phyloP scores from a whole-genome alignment of 2,329 filamentous ascomycete species.

The Orbilia oligospora region DNA sequence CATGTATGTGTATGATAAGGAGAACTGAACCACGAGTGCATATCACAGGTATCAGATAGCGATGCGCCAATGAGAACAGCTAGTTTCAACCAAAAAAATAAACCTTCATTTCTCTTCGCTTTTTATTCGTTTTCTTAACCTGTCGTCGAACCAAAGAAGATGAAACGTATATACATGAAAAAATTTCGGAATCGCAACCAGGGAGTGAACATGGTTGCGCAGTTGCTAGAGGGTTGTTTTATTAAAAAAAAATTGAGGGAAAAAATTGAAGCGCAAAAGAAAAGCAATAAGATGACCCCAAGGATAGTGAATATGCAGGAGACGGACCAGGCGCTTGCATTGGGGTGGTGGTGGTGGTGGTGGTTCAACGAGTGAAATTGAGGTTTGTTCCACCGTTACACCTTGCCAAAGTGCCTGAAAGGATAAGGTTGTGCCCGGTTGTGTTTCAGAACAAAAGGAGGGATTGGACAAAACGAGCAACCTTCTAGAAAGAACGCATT shows the following conservation, averaged over 20 bases:
- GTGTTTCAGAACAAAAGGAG: constrained; percentile 58
- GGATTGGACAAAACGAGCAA: constrained; percentile 44
- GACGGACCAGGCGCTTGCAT: constrained; percentile 51
- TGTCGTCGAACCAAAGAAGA: constrained; percentile 20
- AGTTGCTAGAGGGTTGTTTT: constrained; percentile 20
- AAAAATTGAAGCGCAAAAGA: constrained; percentile 18
- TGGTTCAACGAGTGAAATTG: constrained; percentile 41
- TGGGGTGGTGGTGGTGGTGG: not conserved
- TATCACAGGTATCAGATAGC: constrained; percentile 40
- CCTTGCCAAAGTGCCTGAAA: constrained; percentile 56
- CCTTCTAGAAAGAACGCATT: constrained; percentile 54
- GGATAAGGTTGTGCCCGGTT: constrained; percentile 60
- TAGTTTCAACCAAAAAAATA: constrained; percentile 11
- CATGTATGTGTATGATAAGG: constrained; percentile 10
- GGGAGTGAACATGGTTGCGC: constrained; percentile 12
- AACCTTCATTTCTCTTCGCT: constrained; percentile 9
- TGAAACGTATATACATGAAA: constrained; percentile 49
- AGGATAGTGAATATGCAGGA: constrained; percentile 54
- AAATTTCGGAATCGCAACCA: constrained; percentile 32
- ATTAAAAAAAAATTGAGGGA: too few species aligned
- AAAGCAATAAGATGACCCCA: constrained; percentile 46
- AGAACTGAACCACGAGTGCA: constrained; percentile 5
- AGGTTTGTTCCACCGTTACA: constrained; percentile 57
- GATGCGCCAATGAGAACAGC: constrained; percentile 14
- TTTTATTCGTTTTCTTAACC: constrained; percentile 32